Conservation (phyloP, 192 early-diverging fungal species). For the Linnemannia elongata region DNA sequence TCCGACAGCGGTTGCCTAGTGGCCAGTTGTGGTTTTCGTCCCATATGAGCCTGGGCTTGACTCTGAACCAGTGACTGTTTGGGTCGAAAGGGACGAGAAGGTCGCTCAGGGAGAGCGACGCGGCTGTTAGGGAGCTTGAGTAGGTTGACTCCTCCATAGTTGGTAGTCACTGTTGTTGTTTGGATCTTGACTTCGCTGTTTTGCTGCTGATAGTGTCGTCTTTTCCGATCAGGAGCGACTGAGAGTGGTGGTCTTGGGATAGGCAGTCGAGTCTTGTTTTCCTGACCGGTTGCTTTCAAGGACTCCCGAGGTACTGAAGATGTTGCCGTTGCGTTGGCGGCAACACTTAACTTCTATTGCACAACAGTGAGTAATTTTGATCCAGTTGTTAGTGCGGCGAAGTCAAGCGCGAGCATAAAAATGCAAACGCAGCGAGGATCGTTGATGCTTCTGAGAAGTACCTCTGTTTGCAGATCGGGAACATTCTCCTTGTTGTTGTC, state of each 20-base stretch:
- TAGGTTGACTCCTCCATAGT: constrained; percentile 2
- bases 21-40: background rate
- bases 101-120: background rate
- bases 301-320: background rate
- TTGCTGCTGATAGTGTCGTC: background rate
- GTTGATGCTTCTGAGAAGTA: background rate
- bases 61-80: background rate
- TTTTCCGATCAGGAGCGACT: background rate
- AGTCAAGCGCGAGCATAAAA: background rate
- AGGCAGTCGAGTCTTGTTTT: background rate
- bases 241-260: background rate
- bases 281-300: background rate
- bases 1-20: background rate
- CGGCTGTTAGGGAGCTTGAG: background rate
- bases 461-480: background rate
- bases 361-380: background rate
- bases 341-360: background rate
- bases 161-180: background rate
- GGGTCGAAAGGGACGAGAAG: background rate
- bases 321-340: background rate
- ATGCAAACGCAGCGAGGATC: background rate
- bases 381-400: too few relatives aligned
- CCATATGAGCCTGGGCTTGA: background rate
- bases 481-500: constrained; percentile 10
- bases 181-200: background rate